Evolutionary conservation across 371 early-diverging fungal genomes (phyloP).

Genomic region (Actinomortierella ambigua): DNA sequence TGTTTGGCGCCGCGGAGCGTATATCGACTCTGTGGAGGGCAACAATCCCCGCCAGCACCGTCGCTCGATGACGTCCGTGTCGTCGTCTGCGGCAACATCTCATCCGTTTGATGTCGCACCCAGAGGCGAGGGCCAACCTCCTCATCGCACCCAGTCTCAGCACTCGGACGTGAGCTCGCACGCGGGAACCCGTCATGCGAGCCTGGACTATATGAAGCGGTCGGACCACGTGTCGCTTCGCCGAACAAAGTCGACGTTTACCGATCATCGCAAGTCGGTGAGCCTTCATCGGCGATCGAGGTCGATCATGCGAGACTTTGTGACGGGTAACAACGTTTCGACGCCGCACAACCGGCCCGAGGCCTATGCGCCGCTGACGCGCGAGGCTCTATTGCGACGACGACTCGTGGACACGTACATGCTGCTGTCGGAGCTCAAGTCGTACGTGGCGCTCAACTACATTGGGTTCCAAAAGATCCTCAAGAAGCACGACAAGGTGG

Average conservation of each 20-base stretch:
- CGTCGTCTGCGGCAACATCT: slow-evolving; percentile 2
- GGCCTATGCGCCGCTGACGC: slow-evolving; percentile 32
- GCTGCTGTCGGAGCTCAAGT: slow-evolving; percentile 80
- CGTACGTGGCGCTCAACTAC: slow-evolving; percentile 92
- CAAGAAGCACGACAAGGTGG: slow-evolving; percentile 96
- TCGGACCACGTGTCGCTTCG: slow-evolving; percentile 1
- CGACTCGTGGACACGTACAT: slow-evolving; percentile 42
- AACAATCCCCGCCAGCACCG: not conserved
- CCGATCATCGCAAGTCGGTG: slow-evolving; percentile 16
- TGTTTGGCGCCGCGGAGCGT: slow-evolving; percentile 42
- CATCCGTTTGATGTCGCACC: slow-evolving; percentile 1
- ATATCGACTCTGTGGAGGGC: slow-evolving; percentile 32
- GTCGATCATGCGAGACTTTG: slow-evolving; percentile 24
- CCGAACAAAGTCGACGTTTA: slow-evolving; percentile 7
- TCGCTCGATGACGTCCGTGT: too few relatives aligned
- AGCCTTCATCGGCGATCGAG: slow-evolving; percentile 14
- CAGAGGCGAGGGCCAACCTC: not conserved
- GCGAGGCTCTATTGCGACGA: slow-evolving; percentile 36
- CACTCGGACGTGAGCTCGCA: not conserved
- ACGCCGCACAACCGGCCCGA: slow-evolving; percentile 32
- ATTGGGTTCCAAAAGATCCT: slow-evolving; percentile 96
- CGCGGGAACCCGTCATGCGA: slow-evolving; percentile 2
- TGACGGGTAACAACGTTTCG: slow-evolving; percentile 12
- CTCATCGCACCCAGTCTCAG: not conserved
- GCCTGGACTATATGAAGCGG: not conserved